Conservation (phyloP, 495 filamentous ascomycete genomes). For the Cudoniella acicularis region DNA sequence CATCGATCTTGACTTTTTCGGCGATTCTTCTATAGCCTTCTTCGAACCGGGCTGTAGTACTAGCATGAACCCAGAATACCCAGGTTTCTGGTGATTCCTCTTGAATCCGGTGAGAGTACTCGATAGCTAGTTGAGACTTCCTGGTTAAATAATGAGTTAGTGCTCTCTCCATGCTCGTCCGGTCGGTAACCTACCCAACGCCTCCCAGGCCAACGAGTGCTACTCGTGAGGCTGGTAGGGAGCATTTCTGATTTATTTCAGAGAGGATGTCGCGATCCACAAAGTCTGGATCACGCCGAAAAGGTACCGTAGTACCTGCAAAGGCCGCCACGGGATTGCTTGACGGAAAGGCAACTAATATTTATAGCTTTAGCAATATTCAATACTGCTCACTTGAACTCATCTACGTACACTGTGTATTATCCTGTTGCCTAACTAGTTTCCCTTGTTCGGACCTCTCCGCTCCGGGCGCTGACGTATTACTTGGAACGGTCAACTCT, state of each 20-base stretch:
- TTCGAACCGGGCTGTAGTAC: conserved; percentile 33
- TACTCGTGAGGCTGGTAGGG: conserved; percentile 13
- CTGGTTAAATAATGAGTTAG: conserved; percentile 10
- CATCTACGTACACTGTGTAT: conserved; percentile 4
- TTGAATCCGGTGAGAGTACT: conserved; percentile 30
- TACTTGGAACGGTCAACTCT: conserved; percentile 12
- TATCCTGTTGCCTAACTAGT: conserved; percentile 2
- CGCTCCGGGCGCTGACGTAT: too few relatives aligned
- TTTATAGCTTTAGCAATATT: not conserved
- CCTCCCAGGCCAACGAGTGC: conserved; percentile 25
- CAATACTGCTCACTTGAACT: not conserved
- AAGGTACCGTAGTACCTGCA: conserved; percentile 28
- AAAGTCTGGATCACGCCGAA: conserved; percentile 34
- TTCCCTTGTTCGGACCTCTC: too few relatives aligned
- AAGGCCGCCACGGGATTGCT: conserved; percentile 9
- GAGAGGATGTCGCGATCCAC: conserved; percentile 28
- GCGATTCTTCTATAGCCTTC: conserved; percentile 36
- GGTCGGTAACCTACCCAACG: conserved; percentile 14
- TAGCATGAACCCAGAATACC: conserved; percentile 48
- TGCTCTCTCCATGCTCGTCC: not conserved
- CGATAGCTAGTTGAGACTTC: conserved; percentile 22
- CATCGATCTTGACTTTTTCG: conserved; percentile 28
- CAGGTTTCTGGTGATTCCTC: conserved; percentile 36
- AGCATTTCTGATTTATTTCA: conserved; percentile 23
- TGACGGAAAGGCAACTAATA: not conserved